Evolutionary conservation across 108 stramenopile species (phyloP), one percentile per base, ranked within the genome.

Genomic region (Pseudonitzschia delicatissima): DNA sequence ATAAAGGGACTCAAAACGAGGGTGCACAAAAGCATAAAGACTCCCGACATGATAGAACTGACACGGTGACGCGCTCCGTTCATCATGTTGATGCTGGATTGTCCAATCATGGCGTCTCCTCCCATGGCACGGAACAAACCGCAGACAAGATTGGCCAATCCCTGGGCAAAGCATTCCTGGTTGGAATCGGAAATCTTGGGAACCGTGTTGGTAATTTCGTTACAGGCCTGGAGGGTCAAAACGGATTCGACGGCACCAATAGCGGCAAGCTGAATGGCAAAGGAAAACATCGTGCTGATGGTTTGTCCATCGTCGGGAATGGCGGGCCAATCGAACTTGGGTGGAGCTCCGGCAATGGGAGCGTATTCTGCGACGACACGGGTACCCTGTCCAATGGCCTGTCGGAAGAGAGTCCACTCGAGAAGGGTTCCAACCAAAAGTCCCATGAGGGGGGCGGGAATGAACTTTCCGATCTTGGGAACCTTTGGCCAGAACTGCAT

Each of bases 61-160:
- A 83, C 68, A 5, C 82, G 60, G 52, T 77, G 76, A 47, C 82
- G 75, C 9, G 76, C 82, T 20, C 82, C 82, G 64, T 80, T 83
- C 70, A 77, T 77, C 34, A 83, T 76, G 50, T 83, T 83, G 58
- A 83, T 83, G 21, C 76, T 83, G 1, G 82, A 83, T 64, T 83
- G 82, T 39, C 82, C 82, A 67, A 83, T 83, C 79, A 80, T 83
- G 37, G 82, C 77, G 69, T 80, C 79, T 64, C 82, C 82, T 7
- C 82, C 82, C 82, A 83, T 80, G 50, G 79, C 81, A 31, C 53
- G 62, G 45, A 80, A 80, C 45, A 83, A 36, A 21, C 79, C 78
- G 52, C 73, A 68, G 15, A 80, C 58, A 31, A 75, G 40, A 58
- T 83, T 83, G 36, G 68, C 82, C 53, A 83, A 44, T 50, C 82